Evolutionary conservation across 345 rosid genomes (phyloP).

Genomic region (Cardamine occulta): DNA sequence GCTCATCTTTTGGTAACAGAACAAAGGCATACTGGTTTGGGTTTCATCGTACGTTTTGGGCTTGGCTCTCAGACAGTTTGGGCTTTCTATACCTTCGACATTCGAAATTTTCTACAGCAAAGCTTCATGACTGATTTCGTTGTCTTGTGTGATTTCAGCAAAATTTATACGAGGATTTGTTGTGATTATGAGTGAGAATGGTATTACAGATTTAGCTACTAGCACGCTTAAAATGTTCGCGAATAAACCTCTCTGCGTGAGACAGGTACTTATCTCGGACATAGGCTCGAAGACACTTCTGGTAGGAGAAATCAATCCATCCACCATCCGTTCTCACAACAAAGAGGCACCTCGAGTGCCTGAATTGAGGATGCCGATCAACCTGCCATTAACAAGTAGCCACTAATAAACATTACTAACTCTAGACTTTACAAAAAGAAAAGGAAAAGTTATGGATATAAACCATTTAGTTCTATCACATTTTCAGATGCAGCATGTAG

Average conservation of each 20-base stretch:
- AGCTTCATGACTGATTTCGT: not conserved
- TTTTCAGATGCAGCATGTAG: not conserved
- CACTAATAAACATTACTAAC: conserved; percentile 19
- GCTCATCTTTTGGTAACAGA: not conserved
- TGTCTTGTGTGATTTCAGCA: conserved; percentile 1
- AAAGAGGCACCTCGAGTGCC: conserved; percentile 81
- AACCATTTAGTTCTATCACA: not conserved
- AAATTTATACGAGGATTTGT: conserved; percentile 12
- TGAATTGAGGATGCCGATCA: conserved; percentile 87
- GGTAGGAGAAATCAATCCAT: conserved; percentile 97
- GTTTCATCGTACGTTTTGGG: not conserved
- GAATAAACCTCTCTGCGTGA: conserved; percentile 77
- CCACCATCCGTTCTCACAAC: conserved; percentile 93
- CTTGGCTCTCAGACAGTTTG: not conserved
- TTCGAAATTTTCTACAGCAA: not conserved
- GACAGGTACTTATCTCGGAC: conserved; percentile 70
- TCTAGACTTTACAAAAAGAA: not conserved
- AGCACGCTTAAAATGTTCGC: conserved; percentile 73
- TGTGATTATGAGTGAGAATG: not conserved
- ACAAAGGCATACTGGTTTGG: conserved; percentile 1
- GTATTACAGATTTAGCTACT: conserved; percentile 49
- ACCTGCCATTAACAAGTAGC: conserved; percentile 54
- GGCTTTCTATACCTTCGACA: not conserved
- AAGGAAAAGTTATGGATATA: not conserved
- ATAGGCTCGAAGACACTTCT: conserved; percentile 84